A percentile compares a stretch with the other conserved stretches of the same genome.
Evolutionary conservation across 345 rosid genomes (phyloP).

Genomic region (Aegle marmelos): DNA sequence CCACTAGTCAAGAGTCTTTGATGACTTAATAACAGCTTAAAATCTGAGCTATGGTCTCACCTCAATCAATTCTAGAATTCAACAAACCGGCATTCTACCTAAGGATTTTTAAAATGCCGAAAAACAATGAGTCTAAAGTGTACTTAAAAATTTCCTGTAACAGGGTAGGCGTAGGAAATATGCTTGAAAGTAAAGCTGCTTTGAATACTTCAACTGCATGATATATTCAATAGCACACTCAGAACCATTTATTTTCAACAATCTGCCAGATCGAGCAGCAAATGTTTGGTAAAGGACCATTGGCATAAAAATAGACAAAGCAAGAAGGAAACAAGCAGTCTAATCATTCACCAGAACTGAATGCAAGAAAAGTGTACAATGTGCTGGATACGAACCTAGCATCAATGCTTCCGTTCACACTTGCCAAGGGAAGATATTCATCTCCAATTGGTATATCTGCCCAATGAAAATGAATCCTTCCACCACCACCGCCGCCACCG

Average conservation of each 20-base stretch:
- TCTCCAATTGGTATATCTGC: constrained; percentile 73
- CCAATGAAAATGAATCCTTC: constrained; percentile 94
- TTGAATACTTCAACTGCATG: not conserved
- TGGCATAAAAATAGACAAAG: not conserved
- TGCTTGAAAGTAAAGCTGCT: not conserved
- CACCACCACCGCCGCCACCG: constrained; percentile 97
- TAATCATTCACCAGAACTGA: not conserved
- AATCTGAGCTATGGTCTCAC: not conserved
- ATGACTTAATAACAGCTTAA: not conserved
- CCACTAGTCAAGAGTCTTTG: too few relatives aligned
- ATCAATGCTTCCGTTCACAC: constrained; percentile 68
- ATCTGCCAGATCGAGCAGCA: not conserved
- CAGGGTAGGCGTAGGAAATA: not conserved
- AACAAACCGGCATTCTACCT: not conserved
- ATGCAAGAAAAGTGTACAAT: not conserved
- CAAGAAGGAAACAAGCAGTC: not conserved
- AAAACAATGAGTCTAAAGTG: not conserved
- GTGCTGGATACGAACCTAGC: constrained; percentile 48
- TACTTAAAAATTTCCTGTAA: not conserved
- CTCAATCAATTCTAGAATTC: not conserved
- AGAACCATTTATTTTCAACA: not conserved
- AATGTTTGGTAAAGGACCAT: not conserved
- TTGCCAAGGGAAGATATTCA: constrained; percentile 72
- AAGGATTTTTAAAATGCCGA: not conserved
- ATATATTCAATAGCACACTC: not conserved